Evolutionary conservation across 805 yeast species (phyloP), one percentile per base, ranked within the genome.

Genomic region (Hanseniaspora guilliermondii): DNA sequence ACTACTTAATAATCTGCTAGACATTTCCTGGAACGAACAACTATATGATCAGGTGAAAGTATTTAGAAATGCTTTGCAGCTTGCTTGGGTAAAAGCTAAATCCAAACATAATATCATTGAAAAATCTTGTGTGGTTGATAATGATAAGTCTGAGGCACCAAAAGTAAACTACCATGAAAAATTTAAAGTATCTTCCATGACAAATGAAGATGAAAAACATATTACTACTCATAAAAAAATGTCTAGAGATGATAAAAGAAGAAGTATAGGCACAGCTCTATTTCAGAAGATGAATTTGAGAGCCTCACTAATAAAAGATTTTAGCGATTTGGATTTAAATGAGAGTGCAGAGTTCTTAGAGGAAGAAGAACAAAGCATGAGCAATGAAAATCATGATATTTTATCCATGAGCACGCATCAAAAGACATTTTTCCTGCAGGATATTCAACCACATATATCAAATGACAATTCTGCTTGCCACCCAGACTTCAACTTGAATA

Each of bases 231-330:
- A 38, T 9, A 25, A 39, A 17, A 8, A 44, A 38, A 6, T 37
- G 11, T 21, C 44, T 5, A 27, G 39, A 30, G 32, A 9, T 9
- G 53, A 49, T 17, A 49, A 49, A 42, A 41, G 53, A 35, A 42
- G 27, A 36, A 49, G 53, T 36, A 30, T 49, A 6, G 53, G 53
- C 2, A 38, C 53, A 16, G 47, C 47, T 2, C 14, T 49, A 6
- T 49, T 41, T 25, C 41, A 49, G 19, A 49, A 25, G 19, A 41
- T 49, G 38, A 49, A 49, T 16, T 21, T 49, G 3, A 33, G 53
- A 36, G 47, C 53, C 4, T 49, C 53, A 4, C 27, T 49, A 7
- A 42, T 49, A 6, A 38, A 19, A 12, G 47, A 44, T 17, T 14
- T 32, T 6, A 37, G 17, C 11, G 37, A 24, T 6, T 44, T 19